phyloP scores from a whole-genome alignment of 768 basidiomycete genomes.

The Russula olivacea region DNA sequence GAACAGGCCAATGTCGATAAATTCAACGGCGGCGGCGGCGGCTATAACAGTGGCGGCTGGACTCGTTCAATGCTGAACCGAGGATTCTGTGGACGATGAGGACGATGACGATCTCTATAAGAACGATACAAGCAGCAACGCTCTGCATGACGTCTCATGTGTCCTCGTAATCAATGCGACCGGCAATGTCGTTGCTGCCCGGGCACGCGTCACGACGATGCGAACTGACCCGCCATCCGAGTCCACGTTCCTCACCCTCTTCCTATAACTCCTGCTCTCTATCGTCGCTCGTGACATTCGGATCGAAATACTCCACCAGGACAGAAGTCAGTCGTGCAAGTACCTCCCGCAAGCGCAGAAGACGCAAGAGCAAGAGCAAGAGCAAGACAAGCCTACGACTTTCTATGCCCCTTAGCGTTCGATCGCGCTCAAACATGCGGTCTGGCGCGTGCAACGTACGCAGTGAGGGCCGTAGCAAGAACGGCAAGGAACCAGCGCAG shows the following conservation, averaged over 20 bases:
- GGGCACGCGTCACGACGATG: slow-evolving; percentile 17
- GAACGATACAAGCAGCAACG: slow-evolving; percentile 15
- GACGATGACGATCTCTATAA: slow-evolving; percentile 24
- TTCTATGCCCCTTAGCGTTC: slow-evolving; percentile 21
- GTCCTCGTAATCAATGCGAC: slow-evolving; percentile 22
- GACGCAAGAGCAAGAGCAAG: slow-evolving; percentile 55
- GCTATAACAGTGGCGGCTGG: slow-evolving; percentile 22
- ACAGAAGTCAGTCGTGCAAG: slow-evolving; percentile 39
- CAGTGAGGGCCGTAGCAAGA: slow-evolving; percentile 8
- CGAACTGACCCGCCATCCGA: not conserved
- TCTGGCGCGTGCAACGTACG: not conserved
- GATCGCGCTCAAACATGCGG: not conserved
- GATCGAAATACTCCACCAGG: not conserved
- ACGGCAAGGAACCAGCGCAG: slow-evolving; percentile 12
- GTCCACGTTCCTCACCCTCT: not conserved
- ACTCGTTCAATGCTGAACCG: slow-evolving; percentile 10
- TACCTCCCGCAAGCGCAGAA: slow-evolving; percentile 61
- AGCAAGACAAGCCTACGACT: slow-evolving; percentile 66
- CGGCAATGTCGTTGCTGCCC: slow-evolving; percentile 14
- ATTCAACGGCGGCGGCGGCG: slow-evolving; percentile 40
- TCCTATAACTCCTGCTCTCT: not conserved
- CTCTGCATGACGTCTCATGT: slow-evolving; percentile 17
- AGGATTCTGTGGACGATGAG: slow-evolving; percentile 17
- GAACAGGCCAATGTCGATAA: slow-evolving; percentile 64
- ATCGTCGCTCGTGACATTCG: not conserved